Percentiles rank a stretch among this genome's conserved stretches.
Conservation (phyloP, 305 asterid genomes). For the Solanum hybrid region DNA sequence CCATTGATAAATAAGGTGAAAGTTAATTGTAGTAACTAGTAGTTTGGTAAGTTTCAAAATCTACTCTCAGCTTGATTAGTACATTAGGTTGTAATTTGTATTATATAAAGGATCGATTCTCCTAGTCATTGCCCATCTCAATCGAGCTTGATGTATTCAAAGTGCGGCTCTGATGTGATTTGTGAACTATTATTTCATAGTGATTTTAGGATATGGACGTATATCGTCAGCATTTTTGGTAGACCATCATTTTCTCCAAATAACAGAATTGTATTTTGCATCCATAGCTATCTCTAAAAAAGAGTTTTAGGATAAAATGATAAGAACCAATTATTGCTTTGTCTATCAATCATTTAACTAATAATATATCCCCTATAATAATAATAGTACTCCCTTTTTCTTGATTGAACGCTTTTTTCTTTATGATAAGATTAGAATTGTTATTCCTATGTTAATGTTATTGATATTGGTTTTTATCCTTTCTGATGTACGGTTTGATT, state of each 20-base stretch:
- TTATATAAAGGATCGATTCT: neutral
- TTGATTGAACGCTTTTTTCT: neutral
- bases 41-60: neutral
- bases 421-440: neutral
- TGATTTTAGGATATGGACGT: neutral
- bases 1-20: neutral
- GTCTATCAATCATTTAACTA: neutral
- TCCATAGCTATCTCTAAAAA: neutral
- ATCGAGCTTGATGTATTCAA: neutral
- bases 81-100: neutral
- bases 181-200: neutral
- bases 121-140: neutral
- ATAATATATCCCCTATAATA: neutral
- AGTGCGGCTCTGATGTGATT: neutral
- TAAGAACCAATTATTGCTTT: slow-evolving; percentile 3
- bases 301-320: neutral
- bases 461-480: neutral
- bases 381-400: neutral
- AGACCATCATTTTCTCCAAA: neutral
- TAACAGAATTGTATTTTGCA: neutral
- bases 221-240: neutral
- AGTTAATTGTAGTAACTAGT: neutral
- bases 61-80: neutral
- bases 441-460: neutral
- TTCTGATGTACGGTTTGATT: neutral